phyloP scores from a whole-genome alignment of 1,284 basidiomycete genomes.

The Boletus hoseneyae region DNA sequence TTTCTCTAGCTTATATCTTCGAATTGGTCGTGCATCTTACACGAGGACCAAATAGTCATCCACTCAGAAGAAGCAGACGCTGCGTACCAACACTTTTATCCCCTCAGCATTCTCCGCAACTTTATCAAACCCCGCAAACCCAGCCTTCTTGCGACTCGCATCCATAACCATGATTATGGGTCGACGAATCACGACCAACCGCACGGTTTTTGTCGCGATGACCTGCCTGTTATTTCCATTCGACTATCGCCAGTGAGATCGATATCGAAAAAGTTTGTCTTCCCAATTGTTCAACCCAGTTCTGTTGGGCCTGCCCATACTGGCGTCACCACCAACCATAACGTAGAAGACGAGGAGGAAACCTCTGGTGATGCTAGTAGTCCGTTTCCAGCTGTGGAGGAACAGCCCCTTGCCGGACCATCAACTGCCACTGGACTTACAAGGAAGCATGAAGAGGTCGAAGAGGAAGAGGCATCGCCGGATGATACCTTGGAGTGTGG shows the following conservation, averaged over 20 bases:
- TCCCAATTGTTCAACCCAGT: conserved; percentile 16
- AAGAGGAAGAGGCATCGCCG: neutral
- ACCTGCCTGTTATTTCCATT: conserved; percentile 27
- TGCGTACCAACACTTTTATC: conserved; percentile 34
- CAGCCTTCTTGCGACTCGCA: conserved; percentile 17
- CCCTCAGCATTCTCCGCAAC: conserved; percentile 27
- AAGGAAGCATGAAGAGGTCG: neutral
- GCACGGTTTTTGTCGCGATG: conserved; percentile 16
- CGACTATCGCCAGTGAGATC: conserved; percentile 28
- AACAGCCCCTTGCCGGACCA: conserved; percentile 4
- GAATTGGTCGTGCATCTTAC: conserved; percentile 72
- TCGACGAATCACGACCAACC: conserved; percentile 2
- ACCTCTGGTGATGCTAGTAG: neutral
- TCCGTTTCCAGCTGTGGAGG: conserved; percentile 1
- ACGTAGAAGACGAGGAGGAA: conserved; percentile 1
- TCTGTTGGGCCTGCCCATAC: neutral
- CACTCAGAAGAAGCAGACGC: conserved; percentile 54
- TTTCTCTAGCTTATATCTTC: conserved; percentile 49
- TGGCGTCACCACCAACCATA: neutral
- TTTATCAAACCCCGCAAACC: conserved; percentile 24
- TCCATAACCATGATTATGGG: conserved; percentile 9
- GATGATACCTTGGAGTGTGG: conserved; percentile 12
- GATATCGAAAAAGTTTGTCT: conserved; percentile 36
- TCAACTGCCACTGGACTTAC: neutral
- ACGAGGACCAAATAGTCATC: conserved; percentile 59